Evolutionary conservation across 441 rosid genomes (phyloP), one percentile per base, ranked within the genome.

Genomic region (Euphorbia schlechtendalii): DNA sequence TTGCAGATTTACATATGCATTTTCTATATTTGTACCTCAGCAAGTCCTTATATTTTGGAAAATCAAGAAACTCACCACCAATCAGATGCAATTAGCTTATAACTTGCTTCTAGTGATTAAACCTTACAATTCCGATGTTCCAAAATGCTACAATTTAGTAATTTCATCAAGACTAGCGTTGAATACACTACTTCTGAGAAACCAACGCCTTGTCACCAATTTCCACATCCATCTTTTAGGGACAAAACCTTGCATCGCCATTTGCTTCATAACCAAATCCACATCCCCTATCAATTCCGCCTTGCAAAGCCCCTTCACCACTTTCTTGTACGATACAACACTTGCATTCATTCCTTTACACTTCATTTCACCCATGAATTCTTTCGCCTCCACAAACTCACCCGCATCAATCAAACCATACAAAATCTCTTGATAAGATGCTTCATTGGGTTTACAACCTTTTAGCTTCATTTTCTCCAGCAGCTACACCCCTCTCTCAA

Each of bases 191-290:
- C 38, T 68, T 60, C 45, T 75, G 0, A 70, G 65, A 59, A 82
- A 59, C 24, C 81, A 70, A 30, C 81, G 74, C 9, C 53, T 15
- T 28, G 86, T 61, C 67, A 77, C 75, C 68, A 74, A 75, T 65
- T 62, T 74, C 98, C 98, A 87, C 80, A 76, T 81, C 60, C 96
- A 84, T 80, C 79, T 77, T 71, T 76, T 89, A 0, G 96, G 98
- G 43, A 83, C 86, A 77, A 87, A 85, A 32, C 86, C 96, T 54
- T 85, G 96, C 66, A 63, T 70, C 67, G 87, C 84, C 96, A 92
- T 88, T 55, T 74, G 78, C 78, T 69, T 82, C 76, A 92, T 71
- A 72, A 76, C 84, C 89, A 82, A 87, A 46, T 86, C 88, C 63
- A 86, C 63, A 51, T 89, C 96, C 34, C 12, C 78, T 28, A 66